phyloP scores from a whole-genome alignment of 2,329 filamentous ascomycete genomes.

The Amphichorda felina region DNA sequence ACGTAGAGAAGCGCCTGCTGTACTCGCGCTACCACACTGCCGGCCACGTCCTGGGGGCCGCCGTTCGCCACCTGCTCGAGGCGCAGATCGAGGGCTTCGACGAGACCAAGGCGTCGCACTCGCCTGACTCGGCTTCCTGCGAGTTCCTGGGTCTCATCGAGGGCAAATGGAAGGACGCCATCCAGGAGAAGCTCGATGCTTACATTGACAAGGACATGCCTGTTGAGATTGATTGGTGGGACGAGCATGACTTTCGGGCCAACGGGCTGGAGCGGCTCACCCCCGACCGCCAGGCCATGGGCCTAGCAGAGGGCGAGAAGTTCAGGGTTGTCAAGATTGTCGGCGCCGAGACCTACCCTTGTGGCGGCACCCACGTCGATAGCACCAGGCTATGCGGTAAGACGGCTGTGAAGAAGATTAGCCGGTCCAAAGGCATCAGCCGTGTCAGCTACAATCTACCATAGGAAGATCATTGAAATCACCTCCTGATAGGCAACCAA shows the following conservation, averaged over 20 bases:
- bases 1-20: slow-evolving; percentile 1
- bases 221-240: slow-evolving; percentile 6
- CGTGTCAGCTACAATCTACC: too few species aligned
- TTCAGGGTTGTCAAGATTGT: slow-evolving; percentile 1
- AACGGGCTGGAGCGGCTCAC: slow-evolving; percentile 1
- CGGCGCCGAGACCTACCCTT: slow-evolving; percentile 1
- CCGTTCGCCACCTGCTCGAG: slow-evolving; percentile 47
- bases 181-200: slow-evolving; percentile 38
- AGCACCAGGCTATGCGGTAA: too few species aligned
- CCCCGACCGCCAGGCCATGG: neutral
- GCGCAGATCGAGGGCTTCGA: slow-evolving; percentile 40
- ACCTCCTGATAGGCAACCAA: too few species aligned
- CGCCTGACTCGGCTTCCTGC: slow-evolving; percentile 53
- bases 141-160: slow-evolving; percentile 60
- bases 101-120: slow-evolving; percentile 62
- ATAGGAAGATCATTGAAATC: too few species aligned
- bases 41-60: slow-evolving; percentile 14
- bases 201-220: slow-evolving; percentile 6
- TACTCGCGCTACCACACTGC: slow-evolving; percentile 4
- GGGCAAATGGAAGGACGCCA: slow-evolving; percentile 45
- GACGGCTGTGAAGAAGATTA: too few species aligned
- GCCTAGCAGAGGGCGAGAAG: slow-evolving; percentile 1
- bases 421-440: too few species aligned
- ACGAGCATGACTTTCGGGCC: too few species aligned
- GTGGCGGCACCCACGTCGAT: slow-evolving; percentile 4